Evolutionary conservation across 2,329 filamentous ascomycete genomes (phyloP), one percentile per base, ranked within the genome.

Genomic region (Aspergillus cejpii): DNA sequence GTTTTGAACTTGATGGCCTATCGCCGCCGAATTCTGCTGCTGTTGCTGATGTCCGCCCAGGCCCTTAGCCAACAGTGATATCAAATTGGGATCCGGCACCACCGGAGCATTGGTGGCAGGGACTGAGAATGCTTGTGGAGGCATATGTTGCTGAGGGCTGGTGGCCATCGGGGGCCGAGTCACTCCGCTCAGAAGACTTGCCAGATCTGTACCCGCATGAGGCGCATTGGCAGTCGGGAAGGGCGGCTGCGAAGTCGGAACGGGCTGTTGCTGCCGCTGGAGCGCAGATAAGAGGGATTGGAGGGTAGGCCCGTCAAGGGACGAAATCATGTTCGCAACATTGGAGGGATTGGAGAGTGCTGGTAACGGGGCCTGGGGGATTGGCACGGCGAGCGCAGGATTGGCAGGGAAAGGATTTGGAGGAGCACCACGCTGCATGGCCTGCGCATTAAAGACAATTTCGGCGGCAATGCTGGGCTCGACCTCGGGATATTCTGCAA

Each of bases 381-480:
- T 60, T 27, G 58, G 67, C 48, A 61, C 61, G 47, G 51, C 61
- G 44, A 61, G 68, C 52, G 53, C 58, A 48, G 56, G 69, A 62
- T 58, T 65, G 44, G 58, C 63, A 53, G 50, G 64, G 50, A 54
- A 67, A 44, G 58, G 65, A 52, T 53, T 64, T 55, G 62, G 60
- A 17, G 57, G 57, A 57, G 57, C 60, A 60, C 57, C 55, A 39
- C 61, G 65, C 42, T 64, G 64, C 51, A 65, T 50, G 5, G 62
- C 56, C 28, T 65, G 68, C 12, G 70, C 79, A 47, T 87, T 80
- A 33, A 84, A 65, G 45, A 94, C 85, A 12, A 97, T 79, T 55
- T 94, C 87, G 12, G 85, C 87, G 3, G 87, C 88, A 37, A 89
- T 81, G 5, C 73, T 67, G 0, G 89, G 85, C 27, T 94, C 85